Evolutionary conservation across 495 filamentous ascomycete species (phyloP).

Genomic region (Penicillium waksmanii): DNA sequence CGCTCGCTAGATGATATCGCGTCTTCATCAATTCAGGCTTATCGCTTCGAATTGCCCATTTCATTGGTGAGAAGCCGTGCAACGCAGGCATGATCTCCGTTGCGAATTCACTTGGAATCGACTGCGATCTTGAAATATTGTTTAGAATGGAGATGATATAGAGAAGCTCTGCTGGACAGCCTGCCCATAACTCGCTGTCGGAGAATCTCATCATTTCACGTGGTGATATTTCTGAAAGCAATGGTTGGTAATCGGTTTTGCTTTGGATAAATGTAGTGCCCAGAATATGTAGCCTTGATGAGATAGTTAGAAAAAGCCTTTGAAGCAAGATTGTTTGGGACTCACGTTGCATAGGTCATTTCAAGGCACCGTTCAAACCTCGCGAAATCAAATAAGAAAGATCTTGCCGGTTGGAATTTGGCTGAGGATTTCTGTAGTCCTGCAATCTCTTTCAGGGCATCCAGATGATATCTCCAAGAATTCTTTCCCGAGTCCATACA

Average conservation of each 20-base stretch:
- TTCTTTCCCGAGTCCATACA: constrained; percentile 24
- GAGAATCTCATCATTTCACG: constrained; percentile 11
- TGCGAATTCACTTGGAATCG: background rate
- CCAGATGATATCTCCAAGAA: constrained; percentile 23
- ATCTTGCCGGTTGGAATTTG: background rate
- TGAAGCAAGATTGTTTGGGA: too few relatives aligned
- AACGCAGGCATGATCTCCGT: constrained; percentile 12
- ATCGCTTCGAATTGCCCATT: constrained; percentile 6
- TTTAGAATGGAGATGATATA: constrained; percentile 16
- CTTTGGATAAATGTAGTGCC: constrained; percentile 12
- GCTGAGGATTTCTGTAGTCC: background rate
- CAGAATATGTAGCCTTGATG: constrained; percentile 12
- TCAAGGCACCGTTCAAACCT: constrained; percentile 13
- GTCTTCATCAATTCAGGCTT: constrained; percentile 8
- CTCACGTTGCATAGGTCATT: constrained; percentile 20
- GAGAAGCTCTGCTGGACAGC: constrained; percentile 18
- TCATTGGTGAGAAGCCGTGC: constrained; percentile 11
- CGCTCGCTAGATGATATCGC: constrained; percentile 21
- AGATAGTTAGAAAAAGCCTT: background rate
- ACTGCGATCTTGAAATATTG: background rate
- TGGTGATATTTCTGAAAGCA: constrained; percentile 10
- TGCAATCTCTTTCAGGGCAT: constrained; percentile 17
- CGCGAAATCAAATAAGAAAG: background rate
- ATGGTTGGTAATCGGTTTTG: constrained; percentile 14
- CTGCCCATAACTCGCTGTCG: constrained; percentile 15